A percentile compares a stretch with the other conserved stretches of the same genome.
phyloP scores from a whole-genome alignment of 208 protist species.

The Strigomonas culicis region DNA sequence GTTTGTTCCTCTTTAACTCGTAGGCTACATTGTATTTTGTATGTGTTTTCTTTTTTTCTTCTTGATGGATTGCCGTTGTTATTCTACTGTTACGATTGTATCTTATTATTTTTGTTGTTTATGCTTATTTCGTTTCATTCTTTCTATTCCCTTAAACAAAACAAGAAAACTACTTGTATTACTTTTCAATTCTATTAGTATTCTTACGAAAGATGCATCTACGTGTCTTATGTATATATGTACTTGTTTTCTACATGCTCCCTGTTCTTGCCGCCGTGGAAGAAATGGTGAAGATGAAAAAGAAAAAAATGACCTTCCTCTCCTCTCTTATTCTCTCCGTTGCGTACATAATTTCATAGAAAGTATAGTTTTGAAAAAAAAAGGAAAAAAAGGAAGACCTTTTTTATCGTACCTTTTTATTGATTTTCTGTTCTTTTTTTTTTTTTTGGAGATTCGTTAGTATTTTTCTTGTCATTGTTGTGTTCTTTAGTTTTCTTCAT shows the following conservation, averaged over 20 bases:
- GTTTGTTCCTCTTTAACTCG: conserved; percentile 8
- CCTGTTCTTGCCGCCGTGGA: background rate
- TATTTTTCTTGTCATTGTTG: conserved; percentile 3
- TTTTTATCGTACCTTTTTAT: conserved; percentile 6
- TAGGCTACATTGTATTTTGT: background rate
- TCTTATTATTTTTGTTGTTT: background rate
- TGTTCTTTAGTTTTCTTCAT: background rate
- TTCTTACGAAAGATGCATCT: no score
- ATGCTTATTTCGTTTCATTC: background rate
- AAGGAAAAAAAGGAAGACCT: conserved; percentile 2
- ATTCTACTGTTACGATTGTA: conserved; percentile 13
- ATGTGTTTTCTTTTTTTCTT: background rate
- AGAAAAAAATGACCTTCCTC: background rate
- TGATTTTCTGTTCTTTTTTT: conserved; percentile 17
- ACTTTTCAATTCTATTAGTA: no score
- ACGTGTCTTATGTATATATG: no score
- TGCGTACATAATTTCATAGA: background rate
- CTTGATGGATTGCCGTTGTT: background rate
- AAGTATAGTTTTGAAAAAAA: background rate
- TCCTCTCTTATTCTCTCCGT: conserved; percentile 4
- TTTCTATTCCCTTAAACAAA: no score
- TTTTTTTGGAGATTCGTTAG: conserved; percentile 8
- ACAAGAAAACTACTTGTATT: no score
- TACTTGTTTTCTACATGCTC: no score
- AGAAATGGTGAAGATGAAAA: background rate